Percentiles rank a stretch among this genome's conserved stretches.
Conservation (phyloP, 2,329 filamentous ascomycete genomes). For the Paramyrothecium sp. region DNA sequence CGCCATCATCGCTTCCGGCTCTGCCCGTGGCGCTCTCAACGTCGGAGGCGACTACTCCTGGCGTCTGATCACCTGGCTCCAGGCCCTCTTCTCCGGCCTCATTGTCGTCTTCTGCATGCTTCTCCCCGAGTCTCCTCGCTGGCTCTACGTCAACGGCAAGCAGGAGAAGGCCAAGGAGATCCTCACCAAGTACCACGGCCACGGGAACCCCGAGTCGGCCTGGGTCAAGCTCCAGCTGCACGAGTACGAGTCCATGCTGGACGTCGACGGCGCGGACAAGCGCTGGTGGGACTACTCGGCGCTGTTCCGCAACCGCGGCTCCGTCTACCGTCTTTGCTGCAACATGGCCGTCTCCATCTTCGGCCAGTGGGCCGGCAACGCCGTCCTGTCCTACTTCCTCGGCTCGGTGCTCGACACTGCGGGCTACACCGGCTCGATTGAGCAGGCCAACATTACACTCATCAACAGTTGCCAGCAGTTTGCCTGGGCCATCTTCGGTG, state of each 20-base stretch:
- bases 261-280: conserved; percentile 42
- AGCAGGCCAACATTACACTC: conserved; percentile 48
- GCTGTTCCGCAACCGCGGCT: conserved; percentile 38
- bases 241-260: conserved; percentile 41
- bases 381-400: conserved; percentile 48
- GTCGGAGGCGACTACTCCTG: conserved; percentile 34
- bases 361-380: conserved; percentile 44
- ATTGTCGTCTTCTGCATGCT: conserved; percentile 32
- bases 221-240: conserved; percentile 44
- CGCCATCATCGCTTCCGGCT: conserved; percentile 50
- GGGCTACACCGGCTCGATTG: conserved; percentile 37
- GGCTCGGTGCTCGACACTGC: conserved; percentile 47
- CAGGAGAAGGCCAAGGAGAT: conserved; percentile 31
- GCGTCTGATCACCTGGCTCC: conserved; percentile 42
- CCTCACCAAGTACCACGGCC: conserved; percentile 41
- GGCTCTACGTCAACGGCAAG: conserved; percentile 38
- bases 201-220: conserved; percentile 40
- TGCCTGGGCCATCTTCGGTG: conserved; percentile 46
- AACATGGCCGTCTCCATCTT: conserved; percentile 38
- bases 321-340: conserved; percentile 38
- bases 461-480: conserved; percentile 51
- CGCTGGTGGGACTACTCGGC: conserved; percentile 47
- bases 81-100: conserved; percentile 39
- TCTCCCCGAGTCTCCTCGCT: conserved; percentile 41
- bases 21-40: conserved; percentile 42